Evolutionary conservation across 441 rosid genomes (phyloP).

Genomic region (Pelargonium fulgidum): DNA sequence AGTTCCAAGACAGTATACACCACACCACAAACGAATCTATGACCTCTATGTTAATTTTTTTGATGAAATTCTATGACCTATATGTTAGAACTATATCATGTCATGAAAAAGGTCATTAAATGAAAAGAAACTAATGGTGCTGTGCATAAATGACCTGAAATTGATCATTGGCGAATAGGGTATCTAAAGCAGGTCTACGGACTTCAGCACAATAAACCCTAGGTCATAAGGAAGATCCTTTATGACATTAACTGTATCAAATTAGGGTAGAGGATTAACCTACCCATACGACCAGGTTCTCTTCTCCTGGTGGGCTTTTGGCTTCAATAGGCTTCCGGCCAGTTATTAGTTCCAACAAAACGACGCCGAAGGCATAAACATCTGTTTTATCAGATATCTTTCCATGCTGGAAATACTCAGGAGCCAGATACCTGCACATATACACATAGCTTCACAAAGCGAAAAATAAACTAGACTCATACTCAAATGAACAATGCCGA

Average conservation of each 20-base stretch:
- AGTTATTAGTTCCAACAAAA: conserved; percentile 75
- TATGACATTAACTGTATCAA: not conserved
- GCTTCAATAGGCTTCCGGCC: conserved; percentile 91
- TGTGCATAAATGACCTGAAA: no score
- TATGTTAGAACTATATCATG: no score
- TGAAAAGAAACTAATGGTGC: no score
- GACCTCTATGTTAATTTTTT: no score
- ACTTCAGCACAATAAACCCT: no score
- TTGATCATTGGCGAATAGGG: no score
- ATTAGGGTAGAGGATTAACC: conserved; percentile 21
- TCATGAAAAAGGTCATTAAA: no score
- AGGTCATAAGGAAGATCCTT: no score
- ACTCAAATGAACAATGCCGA: not conserved
- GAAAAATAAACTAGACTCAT: not conserved
- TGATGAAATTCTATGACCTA: no score
- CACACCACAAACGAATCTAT: no score
- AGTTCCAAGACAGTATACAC: no score
- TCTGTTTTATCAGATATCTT: conserved; percentile 91
- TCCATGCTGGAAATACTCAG: conserved; percentile 96
- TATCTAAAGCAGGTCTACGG: no score
- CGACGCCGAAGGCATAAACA: conserved; percentile 95
- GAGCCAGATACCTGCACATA: conserved; percentile 71
- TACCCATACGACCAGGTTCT: conserved; percentile 92
- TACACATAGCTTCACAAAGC: not conserved
- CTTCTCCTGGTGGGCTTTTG: conserved; percentile 68